Conservation (phyloP, 305 asterid genomes). For the Fraxinus baroniana region DNA sequence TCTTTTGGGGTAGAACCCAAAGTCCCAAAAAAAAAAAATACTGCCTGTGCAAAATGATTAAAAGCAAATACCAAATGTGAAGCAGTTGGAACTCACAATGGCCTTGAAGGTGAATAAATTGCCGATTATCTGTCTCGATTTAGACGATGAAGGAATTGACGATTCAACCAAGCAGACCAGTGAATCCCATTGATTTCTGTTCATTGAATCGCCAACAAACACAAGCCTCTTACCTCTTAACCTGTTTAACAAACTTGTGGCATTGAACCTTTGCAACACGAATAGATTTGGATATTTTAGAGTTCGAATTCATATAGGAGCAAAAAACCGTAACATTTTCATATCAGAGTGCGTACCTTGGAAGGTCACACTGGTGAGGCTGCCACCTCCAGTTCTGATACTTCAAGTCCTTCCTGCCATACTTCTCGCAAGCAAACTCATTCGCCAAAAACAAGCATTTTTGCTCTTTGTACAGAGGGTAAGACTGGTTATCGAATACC, state of each 20-base stretch:
- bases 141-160: slow-evolving; percentile 46
- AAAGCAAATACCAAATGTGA: background rate
- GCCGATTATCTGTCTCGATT: slow-evolving; percentile 71
- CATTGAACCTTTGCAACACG: slow-evolving; percentile 61
- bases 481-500: slow-evolving; percentile 64
- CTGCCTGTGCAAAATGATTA: background rate
- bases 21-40: background rate
- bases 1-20: background rate
- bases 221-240: slow-evolving; percentile 77
- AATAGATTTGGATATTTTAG: background rate
- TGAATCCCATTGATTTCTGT: slow-evolving; percentile 93
- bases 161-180: slow-evolving; percentile 76
- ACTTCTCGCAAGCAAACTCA: slow-evolving; percentile 76
- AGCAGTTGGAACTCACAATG: slow-evolving; percentile 41
- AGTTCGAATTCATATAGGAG: background rate
- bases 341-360: slow-evolving; percentile 42
- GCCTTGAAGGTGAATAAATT: slow-evolving; percentile 75
- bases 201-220: slow-evolving; percentile 82
- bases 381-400: slow-evolving; percentile 94
- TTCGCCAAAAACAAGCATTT: slow-evolving; percentile 79
- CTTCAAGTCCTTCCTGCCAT: slow-evolving; percentile 59
- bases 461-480: slow-evolving; percentile 68
- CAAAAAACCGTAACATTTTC: background rate
- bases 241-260: slow-evolving; percentile 59
- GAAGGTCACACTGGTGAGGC: slow-evolving; percentile 75